Conservation (phyloP, 148 eudicot genomes). For the Chenopodium suecicum region DNA sequence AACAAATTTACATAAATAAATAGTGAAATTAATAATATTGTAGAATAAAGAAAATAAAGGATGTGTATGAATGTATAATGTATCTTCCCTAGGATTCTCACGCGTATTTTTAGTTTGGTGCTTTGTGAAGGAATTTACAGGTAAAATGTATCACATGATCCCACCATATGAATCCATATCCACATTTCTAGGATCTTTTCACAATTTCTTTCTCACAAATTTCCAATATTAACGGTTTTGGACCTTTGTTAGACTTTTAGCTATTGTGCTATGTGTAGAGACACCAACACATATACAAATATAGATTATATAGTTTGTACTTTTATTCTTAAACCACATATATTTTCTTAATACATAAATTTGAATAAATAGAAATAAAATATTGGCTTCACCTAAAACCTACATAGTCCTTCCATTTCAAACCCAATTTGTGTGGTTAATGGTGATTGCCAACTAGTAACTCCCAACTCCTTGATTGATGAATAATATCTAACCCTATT, state of each 20-base stretch:
- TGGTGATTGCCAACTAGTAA: background rate
- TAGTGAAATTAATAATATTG: too few relatives aligned
- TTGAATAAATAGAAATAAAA: background rate
- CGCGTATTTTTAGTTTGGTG: background rate
- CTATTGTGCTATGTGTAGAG: background rate
- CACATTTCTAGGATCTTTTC: background rate
- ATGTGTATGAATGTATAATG: background rate
- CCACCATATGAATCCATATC: background rate
- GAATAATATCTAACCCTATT: background rate
- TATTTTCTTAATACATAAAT: background rate
- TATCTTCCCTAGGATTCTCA: background rate
- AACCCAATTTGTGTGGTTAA: background rate
- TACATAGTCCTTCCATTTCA: background rate
- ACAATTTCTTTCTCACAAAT: background rate
- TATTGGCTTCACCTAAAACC: background rate
- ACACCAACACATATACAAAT: background rate
- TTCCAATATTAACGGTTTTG: background rate
- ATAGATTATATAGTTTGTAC: background rate
- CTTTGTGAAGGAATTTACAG: background rate
- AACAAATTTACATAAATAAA: too few relatives aligned
- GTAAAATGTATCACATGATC: background rate
- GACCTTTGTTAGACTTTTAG: background rate
- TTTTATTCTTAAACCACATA: background rate
- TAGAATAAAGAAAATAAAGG: background rate
- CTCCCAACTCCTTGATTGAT: background rate